Evolutionary conservation across 352 stramenopile genomes (phyloP).

Genomic region (Globisporangium recalcitrans): DNA sequence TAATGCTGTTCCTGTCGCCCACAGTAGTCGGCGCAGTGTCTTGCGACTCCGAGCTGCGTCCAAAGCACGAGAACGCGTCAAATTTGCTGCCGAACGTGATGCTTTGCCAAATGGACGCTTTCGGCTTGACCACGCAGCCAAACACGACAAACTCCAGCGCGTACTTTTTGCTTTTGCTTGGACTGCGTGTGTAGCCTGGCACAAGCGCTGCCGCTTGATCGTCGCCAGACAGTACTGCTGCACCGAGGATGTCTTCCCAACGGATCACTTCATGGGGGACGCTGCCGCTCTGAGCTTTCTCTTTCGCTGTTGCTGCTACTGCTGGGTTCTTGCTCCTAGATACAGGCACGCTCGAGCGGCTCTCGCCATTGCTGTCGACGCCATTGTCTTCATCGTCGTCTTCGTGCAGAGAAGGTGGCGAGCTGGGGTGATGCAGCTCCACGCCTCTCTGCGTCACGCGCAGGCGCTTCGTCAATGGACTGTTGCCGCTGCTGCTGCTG

Average conservation of each 20-base stretch:
- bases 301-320: not conserved
- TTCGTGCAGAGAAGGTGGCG: not conserved
- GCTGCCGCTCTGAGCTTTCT: not conserved
- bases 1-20: slow-evolving; percentile 2
- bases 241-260: slow-evolving; percentile 44
- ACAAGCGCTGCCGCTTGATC: slow-evolving; percentile 16
- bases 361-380: not conserved
- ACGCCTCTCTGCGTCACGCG: slow-evolving; percentile 6
- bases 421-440: not conserved
- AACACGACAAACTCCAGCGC: slow-evolving; percentile 33
- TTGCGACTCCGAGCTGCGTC: slow-evolving; percentile 6
- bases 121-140: slow-evolving; percentile 23
- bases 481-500: not conserved
- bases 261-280: slow-evolving; percentile 26
- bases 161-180: slow-evolving; percentile 13
- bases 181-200: slow-evolving; percentile 14
- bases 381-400: not conserved
- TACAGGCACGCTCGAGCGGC: not conserved
- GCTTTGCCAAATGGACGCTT: slow-evolving; percentile 10
- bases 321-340: not conserved
- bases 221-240: slow-evolving; percentile 22
- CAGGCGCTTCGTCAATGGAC: not conserved
- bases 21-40: slow-evolving; percentile 12
- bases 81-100: slow-evolving; percentile 26
- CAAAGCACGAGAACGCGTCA: slow-evolving; percentile 15